These are phyloP conservation scores for Sesbania bispinosa DNA, from an alignment of 306 rosid genomes.

Conservation along the genomic window DNA sequence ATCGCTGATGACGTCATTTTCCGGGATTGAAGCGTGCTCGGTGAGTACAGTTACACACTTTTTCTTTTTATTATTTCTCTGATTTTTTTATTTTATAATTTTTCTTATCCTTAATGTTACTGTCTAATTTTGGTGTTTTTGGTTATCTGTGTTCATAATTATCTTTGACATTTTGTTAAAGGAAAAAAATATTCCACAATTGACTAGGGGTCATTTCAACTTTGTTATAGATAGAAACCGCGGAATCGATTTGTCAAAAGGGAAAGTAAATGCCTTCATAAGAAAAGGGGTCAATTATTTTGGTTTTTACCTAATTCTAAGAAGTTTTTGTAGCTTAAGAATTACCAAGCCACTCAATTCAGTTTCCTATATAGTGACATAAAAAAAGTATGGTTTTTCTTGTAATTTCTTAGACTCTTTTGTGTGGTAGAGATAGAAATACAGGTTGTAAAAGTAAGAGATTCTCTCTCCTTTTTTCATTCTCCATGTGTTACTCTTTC, in stretches of 20 bases:
- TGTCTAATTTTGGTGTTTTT: background rate
- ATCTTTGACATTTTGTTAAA: background rate
- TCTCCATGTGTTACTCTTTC: background rate
- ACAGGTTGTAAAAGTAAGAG: background rate
- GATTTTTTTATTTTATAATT: background rate
- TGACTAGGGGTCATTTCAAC: background rate
- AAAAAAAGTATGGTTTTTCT: background rate
- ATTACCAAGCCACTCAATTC: too few relatives aligned
- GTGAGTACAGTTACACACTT: background rate
- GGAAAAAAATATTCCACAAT: background rate
- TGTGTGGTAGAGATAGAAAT: background rate
- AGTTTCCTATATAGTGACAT: background rate
- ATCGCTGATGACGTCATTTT: slow-evolving; percentile 55
- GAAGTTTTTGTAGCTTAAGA: too few relatives aligned
- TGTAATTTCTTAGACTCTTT: background rate
- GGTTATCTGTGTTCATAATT: background rate
- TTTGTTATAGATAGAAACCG: background rate
- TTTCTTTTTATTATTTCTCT: background rate
- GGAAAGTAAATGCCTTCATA: too few relatives aligned
- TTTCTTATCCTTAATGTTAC: background rate
- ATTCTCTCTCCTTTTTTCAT: background rate
- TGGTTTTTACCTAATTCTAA: too few relatives aligned
- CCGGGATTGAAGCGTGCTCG: slow-evolving; percentile 32
- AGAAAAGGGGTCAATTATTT: background rate
- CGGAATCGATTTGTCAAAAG: background rate